Evolutionary conservation across 768 basidiomycete species (phyloP).

Genomic region (Megacollybia marginata): DNA sequence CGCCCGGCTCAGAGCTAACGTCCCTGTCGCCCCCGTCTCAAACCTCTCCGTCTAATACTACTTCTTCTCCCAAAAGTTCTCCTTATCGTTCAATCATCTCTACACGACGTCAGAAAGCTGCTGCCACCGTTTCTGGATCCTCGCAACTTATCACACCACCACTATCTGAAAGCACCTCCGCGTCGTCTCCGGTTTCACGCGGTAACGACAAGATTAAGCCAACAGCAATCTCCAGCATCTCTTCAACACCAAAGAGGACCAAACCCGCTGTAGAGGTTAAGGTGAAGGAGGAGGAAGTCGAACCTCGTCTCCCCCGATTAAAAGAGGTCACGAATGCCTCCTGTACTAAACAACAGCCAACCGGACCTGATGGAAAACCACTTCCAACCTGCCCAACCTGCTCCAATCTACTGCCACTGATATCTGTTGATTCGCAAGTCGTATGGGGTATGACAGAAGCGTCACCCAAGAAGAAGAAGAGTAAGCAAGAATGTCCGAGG

Average conservation of each 20-base stretch:
- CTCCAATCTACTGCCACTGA: slow-evolving; percentile 64
- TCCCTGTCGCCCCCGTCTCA: slow-evolving; percentile 26
- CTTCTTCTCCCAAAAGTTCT: slow-evolving; percentile 25
- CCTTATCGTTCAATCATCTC: slow-evolving; percentile 52
- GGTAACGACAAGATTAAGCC: slow-evolving; percentile 26
- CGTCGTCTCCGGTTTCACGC: slow-evolving; percentile 13
- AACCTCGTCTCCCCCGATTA: slow-evolving; percentile 42
- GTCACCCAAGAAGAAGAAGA: slow-evolving; percentile 50
- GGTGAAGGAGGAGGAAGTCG: slow-evolving; percentile 45
- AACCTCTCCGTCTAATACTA: slow-evolving; percentile 28
- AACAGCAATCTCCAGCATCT: slow-evolving; percentile 24
- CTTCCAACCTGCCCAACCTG: slow-evolving; percentile 71
- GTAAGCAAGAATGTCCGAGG: slow-evolving; percentile 70
- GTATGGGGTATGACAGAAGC: slow-evolving; percentile 60
- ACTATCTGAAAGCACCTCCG: slow-evolving; percentile 35
- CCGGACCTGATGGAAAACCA: slow-evolving; percentile 58
- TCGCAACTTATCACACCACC: slow-evolving; percentile 41
- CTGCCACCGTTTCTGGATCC: slow-evolving; percentile 3
- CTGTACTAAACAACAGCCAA: slow-evolving; percentile 35
- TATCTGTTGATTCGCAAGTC: slow-evolving; percentile 65
- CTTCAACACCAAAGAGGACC: slow-evolving; percentile 7
- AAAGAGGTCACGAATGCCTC: slow-evolving; percentile 18
- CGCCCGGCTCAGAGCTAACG: slow-evolving; percentile 1
- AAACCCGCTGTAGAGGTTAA: slow-evolving; percentile 21
- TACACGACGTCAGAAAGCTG: slow-evolving; percentile 48